Percentiles rank a stretch among this genome's conserved stretches.
phyloP scores from a whole-genome alignment of 2,329 filamentous ascomycete genomes.

The Corinectria fuckeliana region DNA sequence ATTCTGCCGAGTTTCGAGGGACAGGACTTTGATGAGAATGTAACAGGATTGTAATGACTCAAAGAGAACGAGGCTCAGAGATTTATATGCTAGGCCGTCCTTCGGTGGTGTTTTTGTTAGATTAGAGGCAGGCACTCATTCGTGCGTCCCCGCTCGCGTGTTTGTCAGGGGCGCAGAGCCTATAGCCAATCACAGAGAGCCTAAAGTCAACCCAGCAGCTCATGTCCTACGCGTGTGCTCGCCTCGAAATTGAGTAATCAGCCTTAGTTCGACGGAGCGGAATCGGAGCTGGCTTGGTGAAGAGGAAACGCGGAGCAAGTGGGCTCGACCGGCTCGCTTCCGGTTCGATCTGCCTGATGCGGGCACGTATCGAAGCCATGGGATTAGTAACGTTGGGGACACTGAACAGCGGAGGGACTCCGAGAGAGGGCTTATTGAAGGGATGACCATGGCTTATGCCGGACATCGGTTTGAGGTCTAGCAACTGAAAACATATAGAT shows the following conservation, averaged over 20 bases:
- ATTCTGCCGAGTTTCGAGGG: neutral
- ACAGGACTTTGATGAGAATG: too few species aligned
- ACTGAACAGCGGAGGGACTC: neutral
- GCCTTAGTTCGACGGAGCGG: slow-evolving; percentile 12
- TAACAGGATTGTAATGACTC: neutral
- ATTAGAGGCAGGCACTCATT: neutral
- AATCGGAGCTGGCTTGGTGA: slow-evolving; percentile 13
- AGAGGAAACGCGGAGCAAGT: slow-evolving; percentile 1
- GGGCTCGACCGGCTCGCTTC: slow-evolving; percentile 3
- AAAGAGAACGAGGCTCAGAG: neutral
- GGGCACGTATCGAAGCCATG: slow-evolving; percentile 8
- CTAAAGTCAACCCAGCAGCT: neutral
- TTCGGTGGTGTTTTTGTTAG: neutral
- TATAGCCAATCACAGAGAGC: slow-evolving; percentile 6
- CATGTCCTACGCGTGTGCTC: neutral
- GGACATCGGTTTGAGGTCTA: neutral
- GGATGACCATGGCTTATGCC: neutral
- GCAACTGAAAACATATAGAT: neutral
- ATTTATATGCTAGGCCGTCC: neutral
- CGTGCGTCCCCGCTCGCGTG: neutral
- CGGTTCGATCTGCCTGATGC: slow-evolving; percentile 20
- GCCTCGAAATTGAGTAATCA: slow-evolving; percentile 8
- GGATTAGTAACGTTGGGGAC: slow-evolving; percentile 10
- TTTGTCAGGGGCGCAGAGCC: neutral
- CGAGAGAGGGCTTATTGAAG: neutral